Base-by-base conservation (phyloP, 2,329 filamentous ascomycete species). In the Aspergillus fumigatus region DNA sequence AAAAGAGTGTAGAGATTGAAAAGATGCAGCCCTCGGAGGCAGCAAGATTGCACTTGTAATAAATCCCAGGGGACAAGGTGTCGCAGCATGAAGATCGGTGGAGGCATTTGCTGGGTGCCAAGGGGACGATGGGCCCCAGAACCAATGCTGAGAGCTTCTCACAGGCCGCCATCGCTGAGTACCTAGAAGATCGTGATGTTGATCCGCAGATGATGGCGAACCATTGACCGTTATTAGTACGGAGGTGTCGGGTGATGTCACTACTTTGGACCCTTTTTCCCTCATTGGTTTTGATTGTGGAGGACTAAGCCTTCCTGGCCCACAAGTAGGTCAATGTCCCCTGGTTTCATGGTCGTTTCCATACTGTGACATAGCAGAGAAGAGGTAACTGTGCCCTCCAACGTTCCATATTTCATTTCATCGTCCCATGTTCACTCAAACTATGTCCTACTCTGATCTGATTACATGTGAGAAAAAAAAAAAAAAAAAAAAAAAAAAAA, bases 61-160 rank as follows among this genome's bases (percentile, higher is more conserved):
- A 51, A 45, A 59, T 49, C 50, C 61, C 58, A 55, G 52, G 61
- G 54, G 56, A 52, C 51, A 35, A 54, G 48, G 54, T 55, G 43
- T 57, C 49, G 54, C 49, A 52, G 53, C 47, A 53, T 55, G 63
- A 35, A 57, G 56, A 65, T 63, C 62, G 57, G 61, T 65, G 62
- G 63, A 55, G 57, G 54, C 26, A 54, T 50, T 51, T 54, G 51
- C 25, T 53, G 55, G 29, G 51, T 47, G 51, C 48, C 40, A 50
- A 45, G 53, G 21, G 51, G 21, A 41, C 27, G 35, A 49, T 54
- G 54, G 56, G 51, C 51, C 52, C 56, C 51, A 47, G 25, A 54
- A 27, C 6, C 47, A 48, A 26, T 43, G 43, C 26, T 25, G 5
- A 43, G 3, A 48, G 47, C 26, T 55, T 29, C 43, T 60, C 50